Conservation (phyloP, 1,284 basidiomycete species). For the Volvariella volvacea region DNA sequence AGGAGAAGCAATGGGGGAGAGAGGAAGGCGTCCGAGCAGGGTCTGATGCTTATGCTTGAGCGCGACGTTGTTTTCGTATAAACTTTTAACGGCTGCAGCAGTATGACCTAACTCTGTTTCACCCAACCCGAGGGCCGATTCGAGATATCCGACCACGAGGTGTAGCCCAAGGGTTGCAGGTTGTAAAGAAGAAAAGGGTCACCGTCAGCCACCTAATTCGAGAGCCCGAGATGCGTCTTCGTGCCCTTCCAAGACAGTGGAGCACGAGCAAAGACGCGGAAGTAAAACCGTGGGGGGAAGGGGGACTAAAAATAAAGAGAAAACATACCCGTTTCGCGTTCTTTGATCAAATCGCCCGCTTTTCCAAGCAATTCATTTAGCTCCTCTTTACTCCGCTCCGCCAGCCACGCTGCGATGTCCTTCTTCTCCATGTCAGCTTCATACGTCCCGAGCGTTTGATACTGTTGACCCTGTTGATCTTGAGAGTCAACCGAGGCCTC, state of each 20-base stretch:
- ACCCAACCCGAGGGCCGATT: neutral
- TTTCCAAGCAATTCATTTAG: constrained; percentile 59
- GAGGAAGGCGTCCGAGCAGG: constrained; percentile 54
- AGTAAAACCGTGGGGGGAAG: constrained; percentile 4
- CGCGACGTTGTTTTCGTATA: constrained; percentile 62
- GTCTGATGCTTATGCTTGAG: constrained; percentile 66
- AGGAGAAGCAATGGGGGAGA: constrained; percentile 32
- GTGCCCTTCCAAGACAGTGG: neutral
- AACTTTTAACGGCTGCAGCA: constrained; percentile 57
- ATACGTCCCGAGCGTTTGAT: neutral
- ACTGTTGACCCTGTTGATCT: neutral
- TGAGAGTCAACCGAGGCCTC: neutral
- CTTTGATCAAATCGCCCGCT: constrained; percentile 68
- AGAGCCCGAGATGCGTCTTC: too few relatives aligned
- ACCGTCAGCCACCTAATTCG: neutral
- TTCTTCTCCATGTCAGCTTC: constrained; percentile 11
- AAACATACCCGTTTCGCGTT: constrained; percentile 63
- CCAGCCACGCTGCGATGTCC: constrained; percentile 41
- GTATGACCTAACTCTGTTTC: constrained; percentile 54
- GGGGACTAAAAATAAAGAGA: neutral
- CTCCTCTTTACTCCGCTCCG: constrained; percentile 65
- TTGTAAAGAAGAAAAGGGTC: neutral
- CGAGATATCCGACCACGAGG: neutral
- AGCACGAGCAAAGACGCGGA: constrained; percentile 13
- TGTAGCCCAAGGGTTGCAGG: neutral